A percentile compares a stretch with the other conserved stretches of the same genome.
Evolutionary conservation across 805 yeast species (phyloP).

Genomic region (Cyberlindnera subsufficiens): DNA sequence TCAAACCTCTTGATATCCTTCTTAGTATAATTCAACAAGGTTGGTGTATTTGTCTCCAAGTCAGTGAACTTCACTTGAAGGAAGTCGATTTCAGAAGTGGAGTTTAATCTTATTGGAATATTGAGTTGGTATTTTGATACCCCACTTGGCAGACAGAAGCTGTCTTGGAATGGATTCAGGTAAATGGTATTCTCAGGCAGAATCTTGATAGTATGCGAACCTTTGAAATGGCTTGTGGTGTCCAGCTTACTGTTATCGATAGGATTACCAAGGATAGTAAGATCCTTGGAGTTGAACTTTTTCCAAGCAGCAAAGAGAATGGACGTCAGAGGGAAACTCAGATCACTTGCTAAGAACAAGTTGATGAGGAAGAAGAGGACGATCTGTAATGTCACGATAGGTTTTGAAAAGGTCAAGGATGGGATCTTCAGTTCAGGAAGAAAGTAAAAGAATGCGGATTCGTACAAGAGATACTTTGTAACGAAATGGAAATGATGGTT

Average conservation of each 20-base stretch:
- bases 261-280: constrained; percentile 47
- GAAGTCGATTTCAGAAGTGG: constrained; percentile 64
- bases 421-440: constrained; percentile 76
- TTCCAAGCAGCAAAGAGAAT: constrained; percentile 38
- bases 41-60: constrained; percentile 43
- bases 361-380: constrained; percentile 42
- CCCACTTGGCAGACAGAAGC: constrained; percentile 51
- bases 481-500: constrained; percentile 53
- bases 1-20: constrained; percentile 43
- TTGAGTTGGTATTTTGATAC: constrained; percentile 26
- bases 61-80: constrained; percentile 61
- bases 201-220: constrained; percentile 79
- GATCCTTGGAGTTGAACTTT: constrained; percentile 36
- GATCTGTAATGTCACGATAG: constrained; percentile 46
- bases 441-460: constrained; percentile 63
- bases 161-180: constrained; percentile 67
- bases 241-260: constrained; percentile 27
- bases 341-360: constrained; percentile 46
- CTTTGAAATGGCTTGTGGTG: constrained; percentile 57
- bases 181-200: constrained; percentile 87
- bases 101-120: constrained; percentile 75
- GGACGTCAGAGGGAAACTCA: constrained; percentile 41
- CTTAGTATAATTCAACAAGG: constrained; percentile 47
- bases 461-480: constrained; percentile 66
- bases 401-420: constrained; percentile 57